These are phyloP conservation scores for Fusarium sp. DNA, from an alignment of 2,329 filamentous ascomycete species.

Conservation along the genomic window DNA sequence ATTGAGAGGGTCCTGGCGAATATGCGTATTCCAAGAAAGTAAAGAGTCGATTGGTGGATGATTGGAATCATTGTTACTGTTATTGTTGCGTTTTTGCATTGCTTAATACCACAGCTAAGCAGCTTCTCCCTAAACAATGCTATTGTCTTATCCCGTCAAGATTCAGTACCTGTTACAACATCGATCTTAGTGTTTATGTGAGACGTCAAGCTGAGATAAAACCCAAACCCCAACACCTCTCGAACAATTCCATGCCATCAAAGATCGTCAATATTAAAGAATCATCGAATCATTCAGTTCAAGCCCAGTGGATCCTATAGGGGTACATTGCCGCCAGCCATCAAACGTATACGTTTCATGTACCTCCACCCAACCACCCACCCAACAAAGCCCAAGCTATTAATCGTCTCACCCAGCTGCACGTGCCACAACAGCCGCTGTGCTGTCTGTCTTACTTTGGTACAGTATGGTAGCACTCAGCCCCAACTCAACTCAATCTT, in stretches of 20 bases:
- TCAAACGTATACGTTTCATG: slow-evolving; percentile 26
- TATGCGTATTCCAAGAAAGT: slow-evolving; percentile 57
- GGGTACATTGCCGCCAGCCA: slow-evolving; percentile 27
- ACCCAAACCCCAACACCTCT: not conserved
- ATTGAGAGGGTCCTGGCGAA: slow-evolving; percentile 62
- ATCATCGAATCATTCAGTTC: slow-evolving; percentile 24
- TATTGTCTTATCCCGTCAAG: not conserved
- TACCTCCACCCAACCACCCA: slow-evolving; percentile 44
- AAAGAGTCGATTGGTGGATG: not conserved
- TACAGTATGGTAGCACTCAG: slow-evolving; percentile 22
- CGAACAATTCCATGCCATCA: not conserved
- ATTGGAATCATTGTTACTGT: not conserved
- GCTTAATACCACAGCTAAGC: slow-evolving; percentile 19
- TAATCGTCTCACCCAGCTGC: slow-evolving; percentile 44
- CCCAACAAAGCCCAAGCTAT: slow-evolving; percentile 41
- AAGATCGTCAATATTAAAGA: slow-evolving; percentile 14
- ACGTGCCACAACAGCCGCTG: slow-evolving; percentile 44
- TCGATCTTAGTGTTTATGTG: not conserved
- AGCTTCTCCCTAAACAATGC: slow-evolving; percentile 1
- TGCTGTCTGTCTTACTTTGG: slow-evolving; percentile 17
- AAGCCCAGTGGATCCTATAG: slow-evolving; percentile 31
- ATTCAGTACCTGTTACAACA: not conserved
- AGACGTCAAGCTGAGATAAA: not conserved
- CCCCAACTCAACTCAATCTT: slow-evolving; percentile 30
- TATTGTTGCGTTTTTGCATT: slow-evolving; percentile 8